phyloP scores from a whole-genome alignment of 441 rosid species.

The Isatis lusitanica region DNA sequence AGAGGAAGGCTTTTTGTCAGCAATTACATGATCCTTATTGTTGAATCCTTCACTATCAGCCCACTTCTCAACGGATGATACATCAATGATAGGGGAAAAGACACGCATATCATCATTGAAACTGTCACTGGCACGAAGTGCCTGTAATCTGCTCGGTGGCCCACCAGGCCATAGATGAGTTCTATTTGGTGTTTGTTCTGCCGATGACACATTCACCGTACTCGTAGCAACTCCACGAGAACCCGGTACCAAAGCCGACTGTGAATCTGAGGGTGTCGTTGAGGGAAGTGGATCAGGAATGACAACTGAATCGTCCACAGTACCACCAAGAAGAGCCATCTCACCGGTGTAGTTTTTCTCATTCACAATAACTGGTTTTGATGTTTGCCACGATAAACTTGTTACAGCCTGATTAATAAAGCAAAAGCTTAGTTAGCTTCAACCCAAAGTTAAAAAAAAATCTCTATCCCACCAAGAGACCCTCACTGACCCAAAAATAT shows the following conservation, averaged over 20 bases:
- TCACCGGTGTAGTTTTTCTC: slow-evolving; percentile 76
- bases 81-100: slow-evolving; percentile 86
- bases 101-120: slow-evolving; percentile 93
- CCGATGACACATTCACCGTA: slow-evolving; percentile 41
- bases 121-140: slow-evolving; percentile 65
- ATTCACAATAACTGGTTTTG: slow-evolving; percentile 78
- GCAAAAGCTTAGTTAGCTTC: slow-evolving; percentile 17
- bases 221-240: slow-evolving; percentile 52
- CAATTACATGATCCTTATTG: slow-evolving; percentile 53
- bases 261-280: slow-evolving; percentile 55
- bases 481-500: not conserved
- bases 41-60: slow-evolving; percentile 54
- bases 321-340: slow-evolving; percentile 89
- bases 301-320: slow-evolving; percentile 81
- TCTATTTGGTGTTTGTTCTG: slow-evolving; percentile 72
- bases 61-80: slow-evolving; percentile 88
- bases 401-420: slow-evolving; percentile 72
- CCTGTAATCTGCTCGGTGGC: slow-evolving; percentile 65
- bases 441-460: slow-evolving; percentile 6
- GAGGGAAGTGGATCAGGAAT: slow-evolving; percentile 98
- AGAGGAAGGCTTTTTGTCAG: slow-evolving; percentile 73
- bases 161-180: slow-evolving; percentile 68
- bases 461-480: not conserved
- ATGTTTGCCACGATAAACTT: slow-evolving; percentile 97
- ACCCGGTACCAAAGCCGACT: slow-evolving; percentile 48